These are phyloP conservation scores for Erysiphe neolycopersici DNA, from an alignment of 2,329 filamentous ascomycete genomes.

Conservation along the genomic window DNA sequence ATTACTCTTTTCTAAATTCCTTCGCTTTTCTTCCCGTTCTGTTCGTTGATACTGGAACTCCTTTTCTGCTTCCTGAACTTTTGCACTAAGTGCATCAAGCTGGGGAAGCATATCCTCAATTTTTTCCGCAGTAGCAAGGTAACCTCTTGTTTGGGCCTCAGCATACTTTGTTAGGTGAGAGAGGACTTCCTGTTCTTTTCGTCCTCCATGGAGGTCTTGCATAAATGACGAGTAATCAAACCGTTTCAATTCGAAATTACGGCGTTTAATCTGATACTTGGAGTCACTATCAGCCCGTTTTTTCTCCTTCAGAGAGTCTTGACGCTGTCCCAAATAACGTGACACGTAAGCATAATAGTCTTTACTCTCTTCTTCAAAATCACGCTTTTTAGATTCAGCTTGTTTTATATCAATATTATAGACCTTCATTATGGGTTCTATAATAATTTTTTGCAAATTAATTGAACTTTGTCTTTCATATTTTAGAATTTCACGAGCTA, in stretches of 20 bases:
- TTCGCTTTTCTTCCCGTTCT: conserved; percentile 86
- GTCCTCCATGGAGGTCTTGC: conserved; percentile 96
- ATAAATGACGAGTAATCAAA: conserved; percentile 99
- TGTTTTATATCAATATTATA: conserved; percentile 96
- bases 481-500: conserved; percentile 62
- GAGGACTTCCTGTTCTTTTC: conserved; percentile 89
- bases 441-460: conserved; percentile 78
- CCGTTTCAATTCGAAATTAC: conserved; percentile 86
- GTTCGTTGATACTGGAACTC: conserved; percentile 86
- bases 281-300: conserved; percentile 84
- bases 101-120: conserved; percentile 72
- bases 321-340: conserved; percentile 82
- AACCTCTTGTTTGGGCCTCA: conserved; percentile 63
- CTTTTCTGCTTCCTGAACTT: conserved; percentile 85
- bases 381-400: conserved; percentile 84
- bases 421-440: conserved; percentile 73
- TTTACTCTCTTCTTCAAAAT: conserved; percentile 96
- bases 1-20: conserved; percentile 70
- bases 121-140: conserved; percentile 59
- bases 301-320: conserved; percentile 92
- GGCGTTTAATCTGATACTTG: conserved; percentile 82
- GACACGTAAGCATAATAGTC: conserved; percentile 94
- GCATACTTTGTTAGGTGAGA: conserved; percentile 89
- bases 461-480: conserved; percentile 67
- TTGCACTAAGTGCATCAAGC: conserved; percentile 60